Evolutionary conservation across 2,329 filamentous ascomycete species (phyloP).

Genomic region (Xylaria digitata): DNA sequence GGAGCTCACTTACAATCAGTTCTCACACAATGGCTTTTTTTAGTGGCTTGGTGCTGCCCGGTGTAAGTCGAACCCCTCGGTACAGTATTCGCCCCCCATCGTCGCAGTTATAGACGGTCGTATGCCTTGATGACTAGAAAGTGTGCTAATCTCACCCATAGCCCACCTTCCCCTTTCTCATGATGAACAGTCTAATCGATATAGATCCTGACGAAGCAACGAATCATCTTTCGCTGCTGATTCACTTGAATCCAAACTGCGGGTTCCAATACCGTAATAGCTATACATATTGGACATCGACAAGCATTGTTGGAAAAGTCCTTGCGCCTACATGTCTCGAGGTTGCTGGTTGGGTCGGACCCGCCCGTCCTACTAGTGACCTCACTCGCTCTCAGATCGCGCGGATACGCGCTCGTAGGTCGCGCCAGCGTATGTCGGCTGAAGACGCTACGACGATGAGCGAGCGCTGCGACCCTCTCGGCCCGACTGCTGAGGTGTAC

Average conservation of each 20-base stretch:
- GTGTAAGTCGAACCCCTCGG: conserved; percentile 58
- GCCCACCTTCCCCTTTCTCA: conserved; percentile 75
- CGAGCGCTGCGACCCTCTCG: conserved; percentile 75
- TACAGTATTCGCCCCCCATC: neutral
- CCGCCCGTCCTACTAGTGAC: conserved; percentile 74
- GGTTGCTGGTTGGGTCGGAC: conserved; percentile 79
- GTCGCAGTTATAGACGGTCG: neutral
- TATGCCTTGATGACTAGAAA: conserved; percentile 1
- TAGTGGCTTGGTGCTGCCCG: conserved; percentile 77
- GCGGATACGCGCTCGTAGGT: conserved; percentile 70
- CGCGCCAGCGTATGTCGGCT: conserved; percentile 66
- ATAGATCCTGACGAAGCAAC: conserved; percentile 76
- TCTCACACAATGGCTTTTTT: conserved; percentile 83
- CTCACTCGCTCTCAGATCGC: conserved; percentile 77
- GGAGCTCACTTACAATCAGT: conserved; percentile 68
- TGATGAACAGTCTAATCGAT: conserved; percentile 83
- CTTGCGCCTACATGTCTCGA: conserved; percentile 77
- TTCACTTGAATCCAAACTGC: conserved; percentile 74
- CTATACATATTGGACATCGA: conserved; percentile 80
- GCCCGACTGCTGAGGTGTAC: conserved; percentile 70
- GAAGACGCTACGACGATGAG: conserved; percentile 74
- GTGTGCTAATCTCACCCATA: conserved; percentile 44
- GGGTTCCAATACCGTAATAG: conserved; percentile 81
- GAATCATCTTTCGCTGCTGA: conserved; percentile 73
- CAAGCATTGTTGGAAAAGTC: conserved; percentile 80